Base-by-base conservation (phyloP, 257 asterid species). In the Handroanthus guayacan region DNA sequence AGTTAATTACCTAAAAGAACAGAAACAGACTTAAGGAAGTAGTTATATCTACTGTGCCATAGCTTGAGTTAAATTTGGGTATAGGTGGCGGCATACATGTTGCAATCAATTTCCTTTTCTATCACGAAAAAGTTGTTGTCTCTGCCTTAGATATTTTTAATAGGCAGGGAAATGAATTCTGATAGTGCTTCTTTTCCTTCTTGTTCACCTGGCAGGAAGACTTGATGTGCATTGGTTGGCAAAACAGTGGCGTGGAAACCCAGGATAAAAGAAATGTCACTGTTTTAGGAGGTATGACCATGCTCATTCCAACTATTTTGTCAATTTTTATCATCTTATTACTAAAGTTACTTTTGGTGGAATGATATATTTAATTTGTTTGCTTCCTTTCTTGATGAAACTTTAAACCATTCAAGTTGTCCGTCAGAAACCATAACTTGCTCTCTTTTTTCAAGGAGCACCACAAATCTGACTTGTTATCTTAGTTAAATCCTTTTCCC, bases 181-280 rank as follows among this genome's bases (percentile, higher is more conserved):
- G 31, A 4, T 36, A 16, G 7, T 18, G 47, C 38, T 12, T 44
- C 14, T n/a, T 25, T 47, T 6, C 11, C 11, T 12, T 63, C 72
- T 75, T 67, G 43, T 58, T 16, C 12, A 43, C 78, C 44, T 80
- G 68, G 78, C 91, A 95, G 99, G 99, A 95, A 78, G 94, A 86
- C 77, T 81, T 91, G 84, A 86, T 84, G 89, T 95, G 99, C 78
- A 85, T 95, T 73, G 99, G 99, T 74, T 95, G 97, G 97, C 99
- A 95, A 87, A 95, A 88, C 83, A 95, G 98, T 75, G 92, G 94
- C 47, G 52, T 73, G 65, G 89, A 84, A 77, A 80, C 96, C 75
- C 90, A 84, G 66, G 99, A 95, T 72, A 90, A 83, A 83, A 83
- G 57, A 86, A 95, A 95, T 76, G 81, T 89, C 60, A 95, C 99